Base-by-base conservation (phyloP, 2,329 filamentous ascomycete species). In the Westerdykella aurantiaca region DNA sequence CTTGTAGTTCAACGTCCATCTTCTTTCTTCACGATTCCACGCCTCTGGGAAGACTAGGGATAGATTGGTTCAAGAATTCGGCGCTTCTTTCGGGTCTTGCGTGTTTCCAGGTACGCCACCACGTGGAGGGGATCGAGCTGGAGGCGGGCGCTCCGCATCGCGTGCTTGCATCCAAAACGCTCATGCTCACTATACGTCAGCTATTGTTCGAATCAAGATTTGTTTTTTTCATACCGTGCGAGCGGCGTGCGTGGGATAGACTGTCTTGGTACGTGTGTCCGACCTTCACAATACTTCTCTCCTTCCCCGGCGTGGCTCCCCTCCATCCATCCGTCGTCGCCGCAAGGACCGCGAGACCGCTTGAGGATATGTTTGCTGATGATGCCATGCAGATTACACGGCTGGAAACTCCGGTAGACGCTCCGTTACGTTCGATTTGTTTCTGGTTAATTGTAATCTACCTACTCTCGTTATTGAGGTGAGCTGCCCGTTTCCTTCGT, bases 31-130 rank as follows among this genome's bases (percentile, higher is more conserved):
- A 56, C 55, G 44, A 57, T 63, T 63, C 55, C 60, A 53, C 55
- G 55, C 55, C 48, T 52, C 52, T 53, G 48, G 55, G 57, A 64
- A 65, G 63, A 67, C 52, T 68, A 67, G 65, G 65, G 64, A 67
- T 68, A 68, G 65, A 68, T 51, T 57, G 63, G 64, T 56, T 66
- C 53, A 65, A 67, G 61, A 64, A 53, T 63, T 67, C 58, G 63
- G 64, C 61, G 64, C 58, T 62, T 64, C 48, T 22, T 14, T 57
- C 53, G 56, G 56, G 54, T 53, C 56, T 64, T 46, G 34, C 33
- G 48, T 44, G 37, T 60, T 65, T 63, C 58, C 54, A 64, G 61
- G 63, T 66, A 65, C 48, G 56, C 46, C 37, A 33, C 47, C 39
- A 14, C 17, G 33, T 13, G n/a, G n/a, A 35, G 3, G 31, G 33